Base-by-base conservation (phyloP, 805 yeast species). In the Candida pseudofarinosa region DNA sequence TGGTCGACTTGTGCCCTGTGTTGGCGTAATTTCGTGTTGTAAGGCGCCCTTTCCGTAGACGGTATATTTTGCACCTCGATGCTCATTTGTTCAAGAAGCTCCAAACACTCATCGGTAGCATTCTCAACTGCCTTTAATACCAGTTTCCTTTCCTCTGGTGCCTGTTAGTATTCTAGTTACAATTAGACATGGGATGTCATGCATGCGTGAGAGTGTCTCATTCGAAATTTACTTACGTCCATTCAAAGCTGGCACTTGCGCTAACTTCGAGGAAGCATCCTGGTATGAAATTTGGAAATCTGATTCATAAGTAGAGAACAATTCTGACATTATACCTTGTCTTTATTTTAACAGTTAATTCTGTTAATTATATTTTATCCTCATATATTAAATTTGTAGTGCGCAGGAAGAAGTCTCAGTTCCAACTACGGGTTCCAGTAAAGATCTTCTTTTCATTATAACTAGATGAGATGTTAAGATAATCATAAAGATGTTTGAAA, bases 1-100 rank as follows among this genome's bases (percentile, higher is more conserved):
- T 76, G 73, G 37, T 80, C 86, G 7, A 73, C 63, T 53, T 81
- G 82, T 41, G 73, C 53, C 47, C 77, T 80, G 63, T 82, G 87
- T 31, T 81, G 82, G 50, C 98, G 80, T 32, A 89, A 67, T 53
- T 84, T 84, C 23, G 90, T 70, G 59, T 90, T 89, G 57, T 76
- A 84, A 4, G 77, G 63, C 0, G 93, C 79, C 48, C 97, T 71
- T 47, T 71, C 78, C 47, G 65, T 78, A 46, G 91, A 82, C n/a
- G 96, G 88, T 28, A 88, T 74, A 54, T 83, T 83, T 58, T 84
- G 89, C 2, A 90, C 84, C 59, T 91, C 98, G 34, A 91, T 73
- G 19, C 81, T 81, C 83, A 93, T 83, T 52, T 91, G 95, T 51
- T 90, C 97, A 35, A 88, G 63, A 33, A 87, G 73, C 56, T 87